Conservation (phyloP, 345 rosid genomes). For the Eucalyptus tenuipes region DNA sequence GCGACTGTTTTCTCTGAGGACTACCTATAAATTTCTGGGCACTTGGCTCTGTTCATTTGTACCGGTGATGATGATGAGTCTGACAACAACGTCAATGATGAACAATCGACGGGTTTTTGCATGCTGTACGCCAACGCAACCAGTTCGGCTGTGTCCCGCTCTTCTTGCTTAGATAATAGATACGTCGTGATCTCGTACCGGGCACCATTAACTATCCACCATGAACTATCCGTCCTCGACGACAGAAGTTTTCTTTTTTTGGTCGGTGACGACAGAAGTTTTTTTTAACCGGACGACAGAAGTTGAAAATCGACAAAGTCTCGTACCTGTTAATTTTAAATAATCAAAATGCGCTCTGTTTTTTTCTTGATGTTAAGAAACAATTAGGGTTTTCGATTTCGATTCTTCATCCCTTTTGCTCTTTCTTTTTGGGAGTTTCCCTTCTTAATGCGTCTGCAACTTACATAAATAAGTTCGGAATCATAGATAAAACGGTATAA, state of each 20-base stretch:
- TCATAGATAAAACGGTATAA: neutral
- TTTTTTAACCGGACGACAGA: too few relatives aligned
- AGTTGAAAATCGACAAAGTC: neutral
- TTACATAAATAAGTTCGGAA: neutral
- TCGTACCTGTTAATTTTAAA: neutral
- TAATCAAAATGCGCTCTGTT: neutral
- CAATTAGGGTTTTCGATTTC: neutral
- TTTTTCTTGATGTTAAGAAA: neutral
- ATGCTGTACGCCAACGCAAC: neutral
- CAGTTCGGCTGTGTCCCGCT: neutral
- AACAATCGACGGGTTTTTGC: neutral
- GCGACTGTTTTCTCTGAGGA: neutral
- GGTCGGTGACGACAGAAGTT: too few relatives aligned
- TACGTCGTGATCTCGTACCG: neutral
- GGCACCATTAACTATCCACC: neutral
- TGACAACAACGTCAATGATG: neutral
- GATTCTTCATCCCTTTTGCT: neutral
- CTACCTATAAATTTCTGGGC: neutral
- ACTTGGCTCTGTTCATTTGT: neutral
- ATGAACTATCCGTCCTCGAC: neutral
- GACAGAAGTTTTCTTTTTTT: neutral
- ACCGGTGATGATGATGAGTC: neutral
- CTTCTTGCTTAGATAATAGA: too few relatives aligned
- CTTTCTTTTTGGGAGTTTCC: neutral
- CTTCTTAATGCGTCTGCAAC: neutral